These are phyloP conservation scores for Plasmopara muralis DNA, from an alignment of 352 stramenopile genomes.

Conservation along the genomic window DNA sequence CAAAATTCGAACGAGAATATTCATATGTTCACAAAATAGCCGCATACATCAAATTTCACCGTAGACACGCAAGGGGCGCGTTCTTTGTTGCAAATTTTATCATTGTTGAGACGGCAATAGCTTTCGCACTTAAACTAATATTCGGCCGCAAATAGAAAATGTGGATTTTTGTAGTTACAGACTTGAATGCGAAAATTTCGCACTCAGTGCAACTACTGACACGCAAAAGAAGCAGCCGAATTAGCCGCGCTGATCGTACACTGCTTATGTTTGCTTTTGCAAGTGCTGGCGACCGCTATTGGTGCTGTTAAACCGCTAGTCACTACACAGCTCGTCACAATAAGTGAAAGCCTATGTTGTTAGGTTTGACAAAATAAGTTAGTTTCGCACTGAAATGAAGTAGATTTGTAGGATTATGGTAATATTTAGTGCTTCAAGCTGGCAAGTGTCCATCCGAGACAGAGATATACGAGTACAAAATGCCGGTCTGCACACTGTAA, in stretches of 20 bases:
- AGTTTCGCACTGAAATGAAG: constrained; percentile 47
- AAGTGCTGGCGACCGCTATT: constrained; percentile 36
- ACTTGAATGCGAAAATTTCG: too few species aligned
- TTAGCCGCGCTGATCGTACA: constrained; percentile 46
- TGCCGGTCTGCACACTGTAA: constrained; percentile 35
- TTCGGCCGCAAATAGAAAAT: too few species aligned
- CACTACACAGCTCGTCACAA: constrained; percentile 35
- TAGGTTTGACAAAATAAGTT: constrained; percentile 41
- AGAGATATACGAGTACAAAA: constrained; percentile 45
- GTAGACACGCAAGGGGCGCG: too few species aligned
- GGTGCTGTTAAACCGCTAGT: constrained; percentile 37
- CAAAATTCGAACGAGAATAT: too few species aligned
- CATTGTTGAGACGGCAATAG: too few species aligned
- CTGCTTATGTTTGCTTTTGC: constrained; percentile 64
- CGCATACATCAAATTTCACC: too few species aligned
- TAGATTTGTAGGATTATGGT: constrained; percentile 24
- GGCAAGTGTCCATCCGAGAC: constrained; percentile 38
- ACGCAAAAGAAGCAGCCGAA: constrained; percentile 30
- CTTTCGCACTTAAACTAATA: too few species aligned
- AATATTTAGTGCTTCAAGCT: constrained; percentile 45
- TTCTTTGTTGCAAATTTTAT: too few species aligned
- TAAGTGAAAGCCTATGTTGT: constrained; percentile 37
- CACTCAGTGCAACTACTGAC: too few species aligned
- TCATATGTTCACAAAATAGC: too few species aligned
- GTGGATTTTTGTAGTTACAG: too few species aligned